A percentile compares a stretch with the other conserved stretches of the same genome.
phyloP scores from a whole-genome alignment of 768 basidiomycete genomes.

The Mycena crocata region DNA sequence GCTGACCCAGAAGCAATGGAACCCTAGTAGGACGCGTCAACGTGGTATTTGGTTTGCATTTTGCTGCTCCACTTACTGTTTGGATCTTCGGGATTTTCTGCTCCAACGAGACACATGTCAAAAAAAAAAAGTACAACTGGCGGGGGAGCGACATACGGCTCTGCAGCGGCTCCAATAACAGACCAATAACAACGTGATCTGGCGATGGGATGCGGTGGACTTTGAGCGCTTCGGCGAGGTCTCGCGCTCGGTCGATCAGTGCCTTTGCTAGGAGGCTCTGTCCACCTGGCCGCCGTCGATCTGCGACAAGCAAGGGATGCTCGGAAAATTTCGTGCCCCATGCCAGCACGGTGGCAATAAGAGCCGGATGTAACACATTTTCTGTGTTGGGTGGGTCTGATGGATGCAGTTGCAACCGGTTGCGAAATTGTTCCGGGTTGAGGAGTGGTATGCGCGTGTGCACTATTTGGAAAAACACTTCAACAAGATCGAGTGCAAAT shows the following conservation, averaged over 20 bases:
- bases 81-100: constrained; percentile 80
- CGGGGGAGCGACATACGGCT: constrained; percentile 75
- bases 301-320: constrained; percentile 83
- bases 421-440: constrained; percentile 85
- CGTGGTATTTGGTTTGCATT: background rate
- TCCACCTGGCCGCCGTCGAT: constrained; percentile 75
- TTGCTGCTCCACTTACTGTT: constrained; percentile 61
- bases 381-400: constrained; percentile 23
- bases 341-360: constrained; percentile 88
- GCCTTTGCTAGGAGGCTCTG: constrained; percentile 84
- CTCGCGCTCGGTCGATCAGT: constrained; percentile 83
- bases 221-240: constrained; percentile 88
- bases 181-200: constrained; percentile 85
- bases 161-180: constrained; percentile 87
- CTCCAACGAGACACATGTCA: constrained; percentile 3
- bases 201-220: constrained; percentile 83
- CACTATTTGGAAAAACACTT: constrained; percentile 94
- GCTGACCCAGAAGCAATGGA: constrained; percentile 87
- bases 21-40: constrained; percentile 62
- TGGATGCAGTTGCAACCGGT: constrained; percentile 64
- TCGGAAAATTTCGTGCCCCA: constrained; percentile 97
- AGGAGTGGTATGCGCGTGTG: constrained; percentile 90
- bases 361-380: constrained; percentile 71
- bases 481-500: constrained; percentile 92
- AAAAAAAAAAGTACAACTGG: constrained; percentile 21